These are phyloP conservation scores for Schwanniomyces etchellsii DNA, from an alignment of 1,139 yeast genomes.

Conservation along the genomic window DNA sequence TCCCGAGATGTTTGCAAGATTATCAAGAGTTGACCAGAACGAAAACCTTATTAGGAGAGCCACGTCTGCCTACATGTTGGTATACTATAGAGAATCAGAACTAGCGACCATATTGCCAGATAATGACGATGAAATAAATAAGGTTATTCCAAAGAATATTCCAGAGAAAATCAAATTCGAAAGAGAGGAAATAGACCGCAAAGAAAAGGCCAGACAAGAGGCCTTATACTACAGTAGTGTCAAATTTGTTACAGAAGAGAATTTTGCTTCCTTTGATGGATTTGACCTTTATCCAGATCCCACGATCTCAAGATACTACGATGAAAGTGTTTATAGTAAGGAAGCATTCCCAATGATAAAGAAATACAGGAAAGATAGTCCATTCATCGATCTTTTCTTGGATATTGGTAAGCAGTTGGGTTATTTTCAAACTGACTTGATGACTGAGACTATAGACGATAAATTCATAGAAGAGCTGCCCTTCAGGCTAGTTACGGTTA, in stretches of 20 bases:
- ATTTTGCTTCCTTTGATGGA: slow-evolving; percentile 59
- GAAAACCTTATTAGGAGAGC: slow-evolving; percentile 67
- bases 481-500: slow-evolving; percentile 61
- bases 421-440: slow-evolving; percentile 11
- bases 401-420: slow-evolving; percentile 44
- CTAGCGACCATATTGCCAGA: slow-evolving; percentile 56
- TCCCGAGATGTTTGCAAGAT: slow-evolving; percentile 39
- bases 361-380: slow-evolving; percentile 54
- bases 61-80: slow-evolving; percentile 96
- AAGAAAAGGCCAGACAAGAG: slow-evolving; percentile 69
- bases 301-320: slow-evolving; percentile 37
- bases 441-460: slow-evolving; percentile 6
- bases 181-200: slow-evolving; percentile 45
- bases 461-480: slow-evolving; percentile 21
- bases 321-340: slow-evolving; percentile 40
- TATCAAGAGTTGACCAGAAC: slow-evolving; percentile 57
- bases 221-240: slow-evolving; percentile 68
- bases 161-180: slow-evolving; percentile 62
- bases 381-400: slow-evolving; percentile 46
- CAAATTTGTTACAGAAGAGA: slow-evolving; percentile 45
- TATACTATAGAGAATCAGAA: slow-evolving; percentile 69
- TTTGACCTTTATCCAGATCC: slow-evolving; percentile 73
- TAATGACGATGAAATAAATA: slow-evolving; percentile 38
- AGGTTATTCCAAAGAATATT: slow-evolving; percentile 60
- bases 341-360: slow-evolving; percentile 47